A percentile compares a stretch with the other conserved stretches of the same genome.
Conservation (phyloP, 495 filamentous ascomycete genomes). For the Xylaria sp. region DNA sequence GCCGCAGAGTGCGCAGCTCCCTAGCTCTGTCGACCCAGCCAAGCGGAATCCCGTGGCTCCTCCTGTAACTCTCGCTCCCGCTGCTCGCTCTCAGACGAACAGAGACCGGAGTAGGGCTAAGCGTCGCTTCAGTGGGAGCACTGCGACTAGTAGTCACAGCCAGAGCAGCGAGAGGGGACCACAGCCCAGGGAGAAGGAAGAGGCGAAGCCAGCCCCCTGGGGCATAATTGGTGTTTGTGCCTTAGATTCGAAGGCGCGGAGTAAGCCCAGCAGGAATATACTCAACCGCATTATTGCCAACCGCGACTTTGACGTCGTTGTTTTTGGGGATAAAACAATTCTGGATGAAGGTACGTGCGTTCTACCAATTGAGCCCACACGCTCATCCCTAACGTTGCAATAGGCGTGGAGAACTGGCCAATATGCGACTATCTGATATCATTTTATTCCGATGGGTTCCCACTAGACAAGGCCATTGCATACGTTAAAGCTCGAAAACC, state of each 20-base stretch:
- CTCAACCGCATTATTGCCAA: constrained; percentile 88
- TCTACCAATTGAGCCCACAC: not conserved
- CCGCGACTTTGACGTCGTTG: constrained; percentile 91
- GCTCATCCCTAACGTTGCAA: constrained; percentile 30
- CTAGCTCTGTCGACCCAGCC: constrained; percentile 46
- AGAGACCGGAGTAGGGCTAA: constrained; percentile 77
- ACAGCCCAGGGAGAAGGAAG: constrained; percentile 55
- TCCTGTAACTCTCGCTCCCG: constrained; percentile 35
- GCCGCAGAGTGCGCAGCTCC: constrained; percentile 46
- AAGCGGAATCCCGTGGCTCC: constrained; percentile 35
- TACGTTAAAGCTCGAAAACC: constrained; percentile 92
- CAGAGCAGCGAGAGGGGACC: constrained; percentile 62
- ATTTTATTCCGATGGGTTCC: constrained; percentile 98
- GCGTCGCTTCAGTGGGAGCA: constrained; percentile 78
- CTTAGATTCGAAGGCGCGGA: constrained; percentile 92
- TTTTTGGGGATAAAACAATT: constrained; percentile 99
- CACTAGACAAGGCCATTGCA: constrained; percentile 93
- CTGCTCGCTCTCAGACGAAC: constrained; percentile 51
- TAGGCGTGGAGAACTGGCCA: constrained; percentile 76
- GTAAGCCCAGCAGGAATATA: constrained; percentile 95
- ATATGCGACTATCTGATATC: constrained; percentile 92
- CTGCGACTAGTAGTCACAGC: constrained; percentile 73
- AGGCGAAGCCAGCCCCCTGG: constrained; percentile 56
- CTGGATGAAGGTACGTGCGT: constrained; percentile 77
- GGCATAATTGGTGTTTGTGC: constrained; percentile 90